Evolutionary conservation across 345 rosid genomes (phyloP), one percentile per base, ranked within the genome.

Genomic region (Adansonia digitata): DNA sequence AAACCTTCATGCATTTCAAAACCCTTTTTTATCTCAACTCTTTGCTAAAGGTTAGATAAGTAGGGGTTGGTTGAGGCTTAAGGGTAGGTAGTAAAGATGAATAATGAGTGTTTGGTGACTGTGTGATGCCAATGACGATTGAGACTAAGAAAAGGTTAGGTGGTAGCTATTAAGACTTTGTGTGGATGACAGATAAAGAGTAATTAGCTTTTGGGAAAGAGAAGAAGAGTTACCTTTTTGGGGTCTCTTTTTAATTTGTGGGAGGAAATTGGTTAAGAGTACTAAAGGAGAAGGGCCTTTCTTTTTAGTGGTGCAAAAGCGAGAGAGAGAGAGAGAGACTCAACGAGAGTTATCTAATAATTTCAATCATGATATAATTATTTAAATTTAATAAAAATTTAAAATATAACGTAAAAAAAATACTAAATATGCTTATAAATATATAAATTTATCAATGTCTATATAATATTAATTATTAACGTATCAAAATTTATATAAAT

Each of bases 21-120:
- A 11, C 10, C 13, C n/a, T n/a, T n/a, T 15, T 31, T 31, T 61
- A 2, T 61, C 22, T 31, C 18, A 20, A 5, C 5, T 29, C 11
- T 34, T 10, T 5, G 12, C 12, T 17, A 69, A 49, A 18, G 37
- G 69, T 66, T 77, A 14, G 81, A 57, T 73, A 71, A 75, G 56
- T 4, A 46, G 24, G 62, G 62, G 62, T 56, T 24, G 62, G 62
- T 56, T 24, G 62, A 56, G 34, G 2, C n/a, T n/a, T n/a, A n/a
- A n/a, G n/a, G 62, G 27, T 52, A 52, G 77, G 59, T 74, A 13
- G 49, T 76, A 72, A 37, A 40, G 56, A 63, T 75, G 74, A 71
- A 70, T 29, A 71, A 70, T 37, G 34, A 46, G 29, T 8, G 56
- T 7, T 20, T 55, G 61, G 59, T 56, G 46, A 43, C 24, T 24